These are phyloP conservation scores for Termitomyces sp. DNA, from an alignment of 768 basidiomycete species.

Conservation along the genomic window DNA sequence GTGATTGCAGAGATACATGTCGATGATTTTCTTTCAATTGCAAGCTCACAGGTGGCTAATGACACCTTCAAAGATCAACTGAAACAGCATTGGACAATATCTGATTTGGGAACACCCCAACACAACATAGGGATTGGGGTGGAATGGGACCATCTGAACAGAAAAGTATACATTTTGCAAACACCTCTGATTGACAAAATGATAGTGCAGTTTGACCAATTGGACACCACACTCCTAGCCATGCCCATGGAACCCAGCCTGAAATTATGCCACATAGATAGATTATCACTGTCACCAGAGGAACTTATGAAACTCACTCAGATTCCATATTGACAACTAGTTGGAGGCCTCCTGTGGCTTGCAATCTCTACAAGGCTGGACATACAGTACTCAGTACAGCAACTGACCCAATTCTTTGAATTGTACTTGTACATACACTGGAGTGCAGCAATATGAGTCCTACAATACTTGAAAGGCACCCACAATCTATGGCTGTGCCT, in stretches of 20 bases:
- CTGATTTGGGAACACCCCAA: neutral
- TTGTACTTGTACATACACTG: neutral
- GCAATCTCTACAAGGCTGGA: constrained; percentile 2
- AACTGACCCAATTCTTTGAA: neutral
- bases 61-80: neutral
- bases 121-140: neutral
- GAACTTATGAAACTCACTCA: no score
- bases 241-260: constrained; percentile 5
- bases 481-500: neutral
- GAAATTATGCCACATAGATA: neutral
- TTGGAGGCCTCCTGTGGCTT: neutral
- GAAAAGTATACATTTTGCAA: constrained; percentile 19
- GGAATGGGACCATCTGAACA: neutral
- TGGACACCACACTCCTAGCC: constrained; percentile 8
- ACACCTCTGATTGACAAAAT: no score
- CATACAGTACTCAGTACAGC: neutral
- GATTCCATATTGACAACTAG: neutral
- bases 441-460: neutral
- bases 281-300: neutral
- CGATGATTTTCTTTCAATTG: neutral
- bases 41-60: neutral
- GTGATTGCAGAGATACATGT: no score
- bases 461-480: neutral
- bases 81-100: neutral
- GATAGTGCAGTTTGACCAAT: constrained; percentile 16